Evolutionary conservation across 257 asterid species (phyloP), one percentile per base, ranked within the genome.

Genomic region (Orobanche coerulescens): DNA sequence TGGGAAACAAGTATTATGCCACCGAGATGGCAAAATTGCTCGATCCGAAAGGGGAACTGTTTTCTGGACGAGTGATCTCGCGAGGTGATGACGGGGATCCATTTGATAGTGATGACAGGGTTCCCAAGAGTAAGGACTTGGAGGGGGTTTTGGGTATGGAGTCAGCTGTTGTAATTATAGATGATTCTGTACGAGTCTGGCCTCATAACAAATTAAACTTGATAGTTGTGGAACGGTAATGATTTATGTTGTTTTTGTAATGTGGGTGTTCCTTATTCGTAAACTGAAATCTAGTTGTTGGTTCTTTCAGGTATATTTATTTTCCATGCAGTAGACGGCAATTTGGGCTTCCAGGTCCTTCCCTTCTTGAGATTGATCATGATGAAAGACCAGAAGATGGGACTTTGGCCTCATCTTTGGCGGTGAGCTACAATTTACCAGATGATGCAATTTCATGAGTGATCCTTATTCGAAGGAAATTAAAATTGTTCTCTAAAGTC

Each of bases 361-460:
- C 98, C 69, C 94, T 93, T 37, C 95, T 93, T 58, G 98, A 93
- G 82, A 89, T 89, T 44, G 97, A 88, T 80, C 97, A 89, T 52
- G 98, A 93, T 58, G 98, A 93, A 84, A 84, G 98, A 72, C 88
- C 95, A 42, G 98, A 93, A 80, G 95, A 84, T 64, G 98, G 98
- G 68, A 93, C 95, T 12, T 73, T 93, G 82, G 97, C 97, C 23
- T 80, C 97, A 68, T 84, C 82, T 71, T 79, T 89, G 71, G 72
- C 88, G 81, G 98, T 92, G 79, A 87, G 95, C 64, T 63, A 22
- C 65, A 57, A 23, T 62, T 67, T 28, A 62, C 37, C 25, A 47
- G 66, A 20, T 62, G 13, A 34, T 44, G 33, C 18, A 37, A 37
- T 63, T 40, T 52, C 20, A 9, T 22, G 5, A 26, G 33, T 36